Conservation (phyloP, 345 rosid genomes). For the Ailanthus altissimus region DNA sequence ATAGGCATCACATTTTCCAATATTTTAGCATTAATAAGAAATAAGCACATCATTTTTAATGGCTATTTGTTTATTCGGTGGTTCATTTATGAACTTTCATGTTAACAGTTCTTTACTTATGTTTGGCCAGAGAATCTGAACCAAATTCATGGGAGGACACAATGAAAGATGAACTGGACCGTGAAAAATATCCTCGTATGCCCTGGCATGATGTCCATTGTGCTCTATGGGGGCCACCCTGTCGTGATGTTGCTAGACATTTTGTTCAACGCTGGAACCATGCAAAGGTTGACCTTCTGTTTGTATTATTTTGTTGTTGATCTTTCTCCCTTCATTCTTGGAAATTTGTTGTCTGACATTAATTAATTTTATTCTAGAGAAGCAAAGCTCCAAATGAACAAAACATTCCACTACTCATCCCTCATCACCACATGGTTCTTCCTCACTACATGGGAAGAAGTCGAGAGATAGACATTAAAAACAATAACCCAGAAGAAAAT, state of each 20-base stretch:
- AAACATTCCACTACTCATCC: conserved; percentile 82
- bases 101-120: conserved; percentile 12
- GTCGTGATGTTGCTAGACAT: conserved; percentile 88
- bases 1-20: background rate
- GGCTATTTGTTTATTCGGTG: background rate
- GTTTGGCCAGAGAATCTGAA: conserved; percentile 76
- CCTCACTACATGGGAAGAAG: conserved; percentile 92
- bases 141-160: conserved; percentile 98
- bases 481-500: conserved; percentile 39
- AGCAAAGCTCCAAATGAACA: conserved; percentile 86
- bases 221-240: conserved; percentile 96
- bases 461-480: conserved; percentile 51
- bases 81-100: background rate
- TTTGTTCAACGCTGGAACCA: conserved; percentile 98
- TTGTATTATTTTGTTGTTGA: background rate
- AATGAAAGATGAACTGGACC: conserved; percentile 75
- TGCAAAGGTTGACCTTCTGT: conserved; percentile 64
- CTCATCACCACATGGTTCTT: conserved; percentile 93
- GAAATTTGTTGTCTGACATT: conserved; percentile 17
- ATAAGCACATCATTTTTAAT: background rate
- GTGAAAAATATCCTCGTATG: conserved; percentile 82
- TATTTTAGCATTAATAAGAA: background rate
- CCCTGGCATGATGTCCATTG: conserved; percentile 99
- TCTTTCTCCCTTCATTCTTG: background rate
- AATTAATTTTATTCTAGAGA: conserved; percentile 48